Base-by-base conservation (phyloP, 257 asterid genomes). In the Solanum bukasovii region DNA sequence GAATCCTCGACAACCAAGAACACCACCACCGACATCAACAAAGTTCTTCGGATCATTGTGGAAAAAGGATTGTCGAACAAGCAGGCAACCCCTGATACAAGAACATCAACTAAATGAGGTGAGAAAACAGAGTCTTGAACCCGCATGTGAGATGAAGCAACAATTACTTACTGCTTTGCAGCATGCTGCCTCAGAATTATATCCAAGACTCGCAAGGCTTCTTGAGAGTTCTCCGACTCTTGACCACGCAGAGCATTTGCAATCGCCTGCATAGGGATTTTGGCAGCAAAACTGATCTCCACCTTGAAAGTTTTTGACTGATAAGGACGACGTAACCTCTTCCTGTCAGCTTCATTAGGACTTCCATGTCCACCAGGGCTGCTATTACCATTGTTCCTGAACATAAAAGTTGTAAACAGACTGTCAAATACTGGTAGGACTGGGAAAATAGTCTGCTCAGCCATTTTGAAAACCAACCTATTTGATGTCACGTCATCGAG, bases 131-230 rank as follows among this genome's bases (percentile, higher is more conserved):
- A 14, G 42, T 29, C 27, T 46, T 46, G 20, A 31, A 29, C 6
- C 73, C 44, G 52, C 67, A 38, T 73, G 20, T 37, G 7, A 20
- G 9, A 34, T 18, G 34, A 83, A 37, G 27, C 21, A 42, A 20
- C 3, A 34, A 38, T n/a, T 23, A 89, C 99, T 92, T 92, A 96
- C 99, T 93, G 97, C 84, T 93, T 96, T 8, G 99, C 96, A 37
- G 99, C 99, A 92, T 96, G 95, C 92, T 96, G 99, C 94, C 99
- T 93, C 87, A 96, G 67, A 87, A 96, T 95, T 84, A 96, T 96
- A 90, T 96, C 99, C 90, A 96, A 68, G 65, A 96, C 99, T 33
- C 99, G 91, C 34, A 96, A 87, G 9, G 98, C 98, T 90, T 96
- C 98, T 72, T 88, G 91, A 18, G 98, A 96, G 89, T 94, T 94